Percentiles rank a stretch among this genome's conserved stretches.
Conservation (phyloP, 2,329 filamentous ascomycete species). For the Sclerotinia trifoliorum region DNA sequence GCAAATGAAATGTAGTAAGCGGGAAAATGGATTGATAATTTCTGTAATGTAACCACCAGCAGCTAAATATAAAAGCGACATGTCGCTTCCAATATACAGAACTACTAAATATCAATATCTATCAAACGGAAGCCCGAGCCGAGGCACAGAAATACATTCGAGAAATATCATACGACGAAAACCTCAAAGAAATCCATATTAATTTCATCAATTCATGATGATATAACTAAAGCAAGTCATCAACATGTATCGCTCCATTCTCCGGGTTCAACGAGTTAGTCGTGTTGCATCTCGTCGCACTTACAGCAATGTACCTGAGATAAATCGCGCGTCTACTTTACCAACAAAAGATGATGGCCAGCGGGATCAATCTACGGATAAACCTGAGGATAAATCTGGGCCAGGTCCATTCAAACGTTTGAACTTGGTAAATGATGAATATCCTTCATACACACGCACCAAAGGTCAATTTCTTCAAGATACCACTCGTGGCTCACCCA, state of each 20-base stretch:
- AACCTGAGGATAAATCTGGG: not conserved
- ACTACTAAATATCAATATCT: not conserved
- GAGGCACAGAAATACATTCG: constrained; percentile 6
- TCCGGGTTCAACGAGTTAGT: not conserved
- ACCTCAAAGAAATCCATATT: not conserved
- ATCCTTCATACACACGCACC: not conserved
- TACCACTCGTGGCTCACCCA: not conserved
- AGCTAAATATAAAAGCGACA: not conserved
- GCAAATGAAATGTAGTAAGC: not conserved
- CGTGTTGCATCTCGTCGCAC: constrained; percentile 9
- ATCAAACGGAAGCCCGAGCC: not conserved
- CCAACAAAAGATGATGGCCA: not conserved
- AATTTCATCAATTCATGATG: not conserved
- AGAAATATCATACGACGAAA: constrained; percentile 1
- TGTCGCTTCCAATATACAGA: not conserved
- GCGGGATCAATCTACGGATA: not conserved
- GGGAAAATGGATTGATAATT: not conserved
- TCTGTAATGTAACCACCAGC: not conserved
- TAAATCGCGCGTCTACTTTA: not conserved
- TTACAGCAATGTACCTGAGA: constrained; percentile 7
- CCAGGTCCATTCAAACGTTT: not conserved
- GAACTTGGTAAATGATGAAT: not conserved
- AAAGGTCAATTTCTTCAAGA: not conserved
- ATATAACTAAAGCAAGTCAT: not conserved
- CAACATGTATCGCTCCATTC: constrained; percentile 10